Percentiles rank a stretch among this genome's conserved stretches.
Evolutionary conservation across 2,329 filamentous ascomycete genomes (phyloP).

Genomic region (Gnomoniopsis sp.): DNA sequence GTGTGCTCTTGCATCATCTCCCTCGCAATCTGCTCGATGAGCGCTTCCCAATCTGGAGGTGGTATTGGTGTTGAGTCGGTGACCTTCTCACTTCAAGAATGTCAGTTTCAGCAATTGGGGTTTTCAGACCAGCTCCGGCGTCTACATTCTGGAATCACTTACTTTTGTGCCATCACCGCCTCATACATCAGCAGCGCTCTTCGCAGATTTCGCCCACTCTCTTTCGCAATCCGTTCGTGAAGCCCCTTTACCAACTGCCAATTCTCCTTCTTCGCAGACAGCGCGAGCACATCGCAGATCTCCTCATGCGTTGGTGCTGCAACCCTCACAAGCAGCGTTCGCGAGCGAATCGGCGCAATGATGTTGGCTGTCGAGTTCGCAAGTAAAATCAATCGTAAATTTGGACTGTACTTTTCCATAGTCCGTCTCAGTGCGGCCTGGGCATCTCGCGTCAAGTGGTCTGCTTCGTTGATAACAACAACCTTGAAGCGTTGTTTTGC

Average conservation of each 20-base stretch:
- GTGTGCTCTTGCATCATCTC: slow-evolving; percentile 93
- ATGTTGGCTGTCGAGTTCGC: slow-evolving; percentile 98
- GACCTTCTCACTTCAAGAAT: slow-evolving; percentile 70
- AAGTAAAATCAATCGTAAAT: slow-evolving; percentile 83
- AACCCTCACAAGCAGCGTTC: slow-evolving; percentile 87
- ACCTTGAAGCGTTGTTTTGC: slow-evolving; percentile 96
- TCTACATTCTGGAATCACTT: slow-evolving; percentile 31
- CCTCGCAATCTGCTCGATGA: slow-evolving; percentile 84
- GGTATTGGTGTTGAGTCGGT: slow-evolving; percentile 85
- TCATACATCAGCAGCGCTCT: slow-evolving; percentile 95
- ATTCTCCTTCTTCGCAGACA: slow-evolving; percentile 71
- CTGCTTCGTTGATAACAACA: slow-evolving; percentile 98
- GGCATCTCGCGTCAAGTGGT: slow-evolving; percentile 88
- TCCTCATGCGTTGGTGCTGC: slow-evolving; percentile 83
- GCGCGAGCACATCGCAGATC: slow-evolving; percentile 74
- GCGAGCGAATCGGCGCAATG: slow-evolving; percentile 93
- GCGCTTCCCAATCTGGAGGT: slow-evolving; percentile 93
- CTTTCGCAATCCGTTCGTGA: slow-evolving; percentile 80
- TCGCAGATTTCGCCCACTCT: slow-evolving; percentile 87
- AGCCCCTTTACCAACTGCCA: slow-evolving; percentile 75
- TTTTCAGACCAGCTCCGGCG: background rate
- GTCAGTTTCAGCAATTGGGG: slow-evolving; percentile 5
- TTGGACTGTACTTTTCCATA: slow-evolving; percentile 99
- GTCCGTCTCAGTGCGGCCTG: slow-evolving; percentile 92
- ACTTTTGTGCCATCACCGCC: slow-evolving; percentile 96